A percentile compares a stretch with the other conserved stretches of the same genome.
Evolutionary conservation across 139 green algal genomes (phyloP).

Genomic region (Chlamydomonas sp.): DNA sequence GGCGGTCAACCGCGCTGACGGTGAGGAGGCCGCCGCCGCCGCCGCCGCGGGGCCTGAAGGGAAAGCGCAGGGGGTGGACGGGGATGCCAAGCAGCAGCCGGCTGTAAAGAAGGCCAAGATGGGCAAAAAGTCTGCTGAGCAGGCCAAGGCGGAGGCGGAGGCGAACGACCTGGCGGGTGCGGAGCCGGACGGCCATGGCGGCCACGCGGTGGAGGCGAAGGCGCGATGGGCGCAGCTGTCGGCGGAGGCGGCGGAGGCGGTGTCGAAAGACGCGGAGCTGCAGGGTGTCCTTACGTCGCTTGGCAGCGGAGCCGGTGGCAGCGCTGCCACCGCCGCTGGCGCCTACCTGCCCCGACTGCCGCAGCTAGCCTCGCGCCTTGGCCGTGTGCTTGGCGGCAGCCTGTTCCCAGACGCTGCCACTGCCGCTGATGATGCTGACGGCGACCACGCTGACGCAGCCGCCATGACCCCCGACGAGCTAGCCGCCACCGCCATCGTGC

Average conservation of each 20-base stretch:
- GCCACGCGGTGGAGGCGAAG: constrained; percentile 31
- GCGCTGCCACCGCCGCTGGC: background rate
- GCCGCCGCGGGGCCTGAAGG: background rate
- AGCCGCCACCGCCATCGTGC: constrained; percentile 55
- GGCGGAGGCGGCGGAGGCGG: background rate
- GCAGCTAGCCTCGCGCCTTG: constrained; percentile 47
- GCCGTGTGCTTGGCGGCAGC: constrained; percentile 1
- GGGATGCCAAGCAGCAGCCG: background rate
- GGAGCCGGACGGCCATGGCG: background rate
- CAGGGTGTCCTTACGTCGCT: background rate
- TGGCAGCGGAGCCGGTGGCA: background rate
- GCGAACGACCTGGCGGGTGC: constrained; percentile 9
- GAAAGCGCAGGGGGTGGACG: background rate
- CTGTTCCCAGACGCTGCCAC: background rate
- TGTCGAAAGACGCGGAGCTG: background rate
- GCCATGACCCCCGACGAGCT: constrained; percentile 63
- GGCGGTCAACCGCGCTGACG: background rate
- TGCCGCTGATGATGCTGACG: background rate
- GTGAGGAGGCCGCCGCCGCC: background rate
- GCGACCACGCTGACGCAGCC: background rate
- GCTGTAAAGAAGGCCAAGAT: background rate
- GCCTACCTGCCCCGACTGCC: constrained; percentile 39
- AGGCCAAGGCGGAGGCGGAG: constrained; percentile 8
- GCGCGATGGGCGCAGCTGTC: background rate
- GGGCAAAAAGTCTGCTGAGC: constrained; percentile 1